Evolutionary conservation across 495 filamentous ascomycete genomes (phyloP), one percentile per base, ranked within the genome.

Genomic region (Trypethelium eluteriae): DNA sequence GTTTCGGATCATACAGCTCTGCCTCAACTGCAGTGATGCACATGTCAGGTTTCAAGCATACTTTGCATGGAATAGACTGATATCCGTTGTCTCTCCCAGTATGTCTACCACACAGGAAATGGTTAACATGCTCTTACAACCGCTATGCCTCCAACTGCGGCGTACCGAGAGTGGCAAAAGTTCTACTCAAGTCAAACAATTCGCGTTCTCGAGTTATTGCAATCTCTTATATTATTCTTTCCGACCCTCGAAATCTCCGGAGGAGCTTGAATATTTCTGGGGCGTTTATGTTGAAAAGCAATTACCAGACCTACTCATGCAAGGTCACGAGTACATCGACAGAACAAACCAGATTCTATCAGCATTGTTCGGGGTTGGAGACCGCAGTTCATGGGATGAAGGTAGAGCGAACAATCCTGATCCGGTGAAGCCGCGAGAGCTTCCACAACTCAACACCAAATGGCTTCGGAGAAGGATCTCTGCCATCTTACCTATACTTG

Each of bases 221-320:
- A 89, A 88, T 62, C 79, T 98, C 0, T 81, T 96, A 1, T 96
- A 97, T 76, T 97, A 96, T 72, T 80, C 88, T 1, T 87, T 98
- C 67, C 86, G 86, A 34, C 92, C 93, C 3, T 85, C 81, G 16
- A 80, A 85, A 6, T 76, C 81, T 18, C 72, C 78, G 16, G 76
- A 80, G 16, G 85, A 90, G 64, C 77, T 93, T 10, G 90, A 93
- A 67, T 74, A 80, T 0, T 89, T 89, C 53, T 98, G 94, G 94
- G 87, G 92, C 64, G 80, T 84, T 49, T 90, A 87, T 68, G 83
- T 96, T 2, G 78, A 78, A 53, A 80, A 80, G 12, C 68, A 86
- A 3, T 71, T 89, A n/a, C 72, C 78, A 25, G 77, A 78, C 50
- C 70, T 86, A 47, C 64, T 80, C 16, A 65, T 68, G 32, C 63